Conservation (phyloP, 2,329 filamentous ascomycete genomes). For the Pestalotiopsis sp. region DNA sequence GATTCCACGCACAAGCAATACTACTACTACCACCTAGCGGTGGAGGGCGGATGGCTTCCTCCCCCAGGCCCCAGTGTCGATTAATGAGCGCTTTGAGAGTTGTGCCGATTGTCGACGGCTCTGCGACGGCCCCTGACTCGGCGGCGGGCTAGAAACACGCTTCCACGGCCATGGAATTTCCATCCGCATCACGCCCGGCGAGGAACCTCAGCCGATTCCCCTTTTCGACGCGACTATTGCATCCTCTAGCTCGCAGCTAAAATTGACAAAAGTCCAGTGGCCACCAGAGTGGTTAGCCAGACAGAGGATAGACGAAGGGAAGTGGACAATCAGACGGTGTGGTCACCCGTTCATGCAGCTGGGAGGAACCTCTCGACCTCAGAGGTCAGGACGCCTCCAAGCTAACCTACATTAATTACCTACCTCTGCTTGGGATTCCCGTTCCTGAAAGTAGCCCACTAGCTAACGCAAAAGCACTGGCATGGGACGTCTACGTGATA, state of each 20-base stretch:
- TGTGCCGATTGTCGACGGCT: constrained; percentile 1
- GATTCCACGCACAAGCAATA: background rate
- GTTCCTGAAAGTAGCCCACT: background rate
- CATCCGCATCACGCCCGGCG: background rate
- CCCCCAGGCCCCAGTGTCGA: background rate
- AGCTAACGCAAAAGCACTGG: background rate
- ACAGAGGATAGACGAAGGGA: background rate
- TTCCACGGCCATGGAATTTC: constrained; percentile 1
- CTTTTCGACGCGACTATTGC: background rate
- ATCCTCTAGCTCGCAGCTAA: background rate
- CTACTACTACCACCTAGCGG: background rate
- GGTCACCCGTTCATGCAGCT: background rate
- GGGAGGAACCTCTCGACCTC: background rate
- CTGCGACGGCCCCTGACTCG: background rate
- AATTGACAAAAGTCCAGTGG: background rate
- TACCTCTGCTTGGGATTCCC: background rate
- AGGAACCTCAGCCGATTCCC: background rate
- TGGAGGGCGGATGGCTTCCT: background rate
- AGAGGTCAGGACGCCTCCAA: background rate
- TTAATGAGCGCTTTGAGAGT: background rate
- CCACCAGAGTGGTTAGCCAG: background rate
- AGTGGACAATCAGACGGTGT: background rate
- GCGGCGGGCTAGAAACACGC: constrained; percentile 3
- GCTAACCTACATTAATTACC: background rate
- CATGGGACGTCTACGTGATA: background rate